phyloP scores from a whole-genome alignment of 2,329 filamentous ascomycete genomes.

The Sordariomycetes sp. region DNA sequence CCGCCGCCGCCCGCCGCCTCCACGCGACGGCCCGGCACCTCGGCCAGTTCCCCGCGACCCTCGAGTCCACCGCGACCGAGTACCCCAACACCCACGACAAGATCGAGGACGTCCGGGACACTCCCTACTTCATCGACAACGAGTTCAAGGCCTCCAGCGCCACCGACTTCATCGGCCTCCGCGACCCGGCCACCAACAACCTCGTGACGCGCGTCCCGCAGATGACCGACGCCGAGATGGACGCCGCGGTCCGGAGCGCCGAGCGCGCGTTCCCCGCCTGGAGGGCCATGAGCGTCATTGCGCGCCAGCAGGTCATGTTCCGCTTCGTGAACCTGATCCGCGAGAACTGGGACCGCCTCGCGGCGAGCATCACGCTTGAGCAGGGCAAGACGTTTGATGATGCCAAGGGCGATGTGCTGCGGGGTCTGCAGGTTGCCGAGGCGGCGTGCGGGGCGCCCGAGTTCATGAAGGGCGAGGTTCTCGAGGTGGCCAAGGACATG shows the following conservation, averaged over 20 bases:
- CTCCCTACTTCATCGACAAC: constrained; percentile 74
- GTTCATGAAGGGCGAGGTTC: constrained; percentile 68
- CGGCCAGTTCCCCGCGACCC: constrained; percentile 33
- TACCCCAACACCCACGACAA: constrained; percentile 63
- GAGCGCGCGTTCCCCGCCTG: constrained; percentile 63
- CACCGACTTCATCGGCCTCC: constrained; percentile 62
- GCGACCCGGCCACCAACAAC: constrained; percentile 78
- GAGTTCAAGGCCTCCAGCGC: constrained; percentile 56
- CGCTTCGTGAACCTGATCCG: constrained; percentile 68
- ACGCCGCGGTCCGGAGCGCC: constrained; percentile 61
- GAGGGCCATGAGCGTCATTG: constrained; percentile 58
- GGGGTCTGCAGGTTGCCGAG: constrained; percentile 75
- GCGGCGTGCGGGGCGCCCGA: constrained; percentile 70
- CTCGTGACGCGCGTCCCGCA: constrained; percentile 73
- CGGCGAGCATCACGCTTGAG: constrained; percentile 75
- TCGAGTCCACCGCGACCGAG: constrained; percentile 40
- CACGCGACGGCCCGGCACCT: constrained; percentile 41
- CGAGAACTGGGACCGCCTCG: constrained; percentile 74
- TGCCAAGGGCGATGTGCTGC: constrained; percentile 67
- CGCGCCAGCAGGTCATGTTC: constrained; percentile 78
- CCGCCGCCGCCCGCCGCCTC: constrained; percentile 33
- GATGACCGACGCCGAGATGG: constrained; percentile 65
- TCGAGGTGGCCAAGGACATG: constrained; percentile 84
- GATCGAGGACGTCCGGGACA: constrained; percentile 54
- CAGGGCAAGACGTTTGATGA: constrained; percentile 84